These are phyloP conservation scores for Lobosporangium transversale DNA, from an alignment of 192 early-diverging fungal genomes.

Conservation along the genomic window DNA sequence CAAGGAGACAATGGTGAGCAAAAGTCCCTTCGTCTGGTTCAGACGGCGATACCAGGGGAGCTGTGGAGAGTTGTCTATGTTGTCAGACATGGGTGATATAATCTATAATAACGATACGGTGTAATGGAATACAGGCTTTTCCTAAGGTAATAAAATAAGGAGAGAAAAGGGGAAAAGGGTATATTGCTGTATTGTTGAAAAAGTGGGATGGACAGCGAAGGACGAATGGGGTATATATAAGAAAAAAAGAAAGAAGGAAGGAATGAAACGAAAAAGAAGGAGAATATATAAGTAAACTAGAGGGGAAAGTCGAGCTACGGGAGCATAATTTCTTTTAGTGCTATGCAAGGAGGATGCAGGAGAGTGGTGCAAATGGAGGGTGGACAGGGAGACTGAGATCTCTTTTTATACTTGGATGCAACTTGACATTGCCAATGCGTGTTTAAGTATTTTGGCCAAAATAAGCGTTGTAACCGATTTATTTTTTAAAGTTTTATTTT, in stretches of 20 bases:
- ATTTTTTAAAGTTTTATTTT: no score
- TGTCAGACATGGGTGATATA: neutral
- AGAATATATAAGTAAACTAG: neutral
- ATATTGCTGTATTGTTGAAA: neutral
- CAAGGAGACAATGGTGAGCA: constrained; percentile 31
- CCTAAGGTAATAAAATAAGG: neutral
- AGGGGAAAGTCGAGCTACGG: no score
- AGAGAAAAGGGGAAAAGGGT: neutral
- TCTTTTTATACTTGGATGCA: no score
- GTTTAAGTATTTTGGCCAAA: no score
- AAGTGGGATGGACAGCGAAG: neutral
- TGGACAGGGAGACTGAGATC: no score
- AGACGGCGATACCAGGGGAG: constrained; percentile 32
- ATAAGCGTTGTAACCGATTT: no score
- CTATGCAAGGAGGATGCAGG: no score
- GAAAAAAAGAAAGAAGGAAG: neutral
- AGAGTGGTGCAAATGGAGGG: no score
- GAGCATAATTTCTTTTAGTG: no score
- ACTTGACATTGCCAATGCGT: no score
- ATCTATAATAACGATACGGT: no score
- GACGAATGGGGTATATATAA: neutral
- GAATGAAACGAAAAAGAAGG: neutral
- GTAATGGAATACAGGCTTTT: neutral
- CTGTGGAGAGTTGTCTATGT: neutral
- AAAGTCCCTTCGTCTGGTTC: constrained; percentile 29